Conservation (phyloP, 2,329 filamentous ascomycete genomes). For the Claviceps spartinae region DNA sequence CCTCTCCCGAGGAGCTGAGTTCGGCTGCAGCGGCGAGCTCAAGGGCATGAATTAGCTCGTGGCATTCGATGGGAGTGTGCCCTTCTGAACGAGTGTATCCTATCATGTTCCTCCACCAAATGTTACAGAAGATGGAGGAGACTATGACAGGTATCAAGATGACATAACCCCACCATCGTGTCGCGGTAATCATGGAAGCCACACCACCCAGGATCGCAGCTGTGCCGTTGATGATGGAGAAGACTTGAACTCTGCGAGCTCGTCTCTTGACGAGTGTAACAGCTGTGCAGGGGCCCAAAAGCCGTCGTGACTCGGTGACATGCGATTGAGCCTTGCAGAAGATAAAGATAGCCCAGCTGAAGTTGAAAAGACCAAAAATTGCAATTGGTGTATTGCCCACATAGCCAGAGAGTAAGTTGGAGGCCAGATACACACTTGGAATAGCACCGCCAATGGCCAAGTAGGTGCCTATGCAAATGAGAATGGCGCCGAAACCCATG, state of each 20-base stretch:
- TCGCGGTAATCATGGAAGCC: conserved; percentile 35
- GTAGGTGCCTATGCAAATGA: conserved; percentile 37
- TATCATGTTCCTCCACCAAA: conserved; percentile 32
- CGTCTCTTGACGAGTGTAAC: conserved; percentile 20
- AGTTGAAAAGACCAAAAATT: conserved; percentile 34
- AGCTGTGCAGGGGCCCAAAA: conserved; percentile 14
- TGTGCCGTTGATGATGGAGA: conserved; percentile 29
- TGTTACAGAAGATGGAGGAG: conserved; percentile 30
- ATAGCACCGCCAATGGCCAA: conserved; percentile 40
- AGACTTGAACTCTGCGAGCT: conserved; percentile 28
- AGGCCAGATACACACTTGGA: conserved; percentile 26
- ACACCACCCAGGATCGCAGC: conserved; percentile 33
- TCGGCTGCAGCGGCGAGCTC: conserved; percentile 11
- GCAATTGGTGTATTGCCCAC: conserved; percentile 38
- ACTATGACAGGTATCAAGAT: conserved; percentile 36
- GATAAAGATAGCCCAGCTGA: conserved; percentile 32
- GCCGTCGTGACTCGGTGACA: conserved; percentile 11
- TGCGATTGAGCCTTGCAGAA: conserved; percentile 27
- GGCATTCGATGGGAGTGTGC: conserved; percentile 1
- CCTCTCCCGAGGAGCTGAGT: conserved; percentile 1
- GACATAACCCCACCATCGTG: conserved; percentile 38
- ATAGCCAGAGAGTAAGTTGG: conserved; percentile 41
- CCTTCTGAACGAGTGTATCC: conserved; percentile 23
- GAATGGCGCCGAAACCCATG: conserved; percentile 33
- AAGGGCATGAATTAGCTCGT: conserved; percentile 9